Conservation (phyloP, 2,329 filamentous ascomycete species). For the Exophiala spinifera region DNA sequence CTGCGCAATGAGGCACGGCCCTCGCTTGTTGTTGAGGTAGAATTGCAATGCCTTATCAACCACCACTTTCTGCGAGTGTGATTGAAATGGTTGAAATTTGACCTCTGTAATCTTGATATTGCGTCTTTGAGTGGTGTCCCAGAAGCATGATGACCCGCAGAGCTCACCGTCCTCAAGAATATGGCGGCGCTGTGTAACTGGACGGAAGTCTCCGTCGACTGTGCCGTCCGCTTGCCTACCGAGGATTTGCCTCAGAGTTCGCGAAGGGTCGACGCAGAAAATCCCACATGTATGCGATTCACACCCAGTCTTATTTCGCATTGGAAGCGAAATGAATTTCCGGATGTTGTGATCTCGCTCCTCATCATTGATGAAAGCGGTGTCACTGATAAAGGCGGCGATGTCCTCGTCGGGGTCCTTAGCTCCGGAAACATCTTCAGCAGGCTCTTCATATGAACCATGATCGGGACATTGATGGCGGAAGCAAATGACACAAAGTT, state of each 20-base stretch:
- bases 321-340: slow-evolving; percentile 15
- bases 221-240: slow-evolving; percentile 11
- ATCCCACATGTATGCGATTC: slow-evolving; percentile 27
- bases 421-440: slow-evolving; percentile 9
- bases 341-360: slow-evolving; percentile 25
- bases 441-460: slow-evolving; percentile 24
- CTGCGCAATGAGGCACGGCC: slow-evolving; percentile 25
- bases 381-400: slow-evolving; percentile 11
- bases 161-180: slow-evolving; percentile 18
- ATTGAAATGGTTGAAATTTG: slow-evolving; percentile 13
- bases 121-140: slow-evolving; percentile 18
- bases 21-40: slow-evolving; percentile 23
- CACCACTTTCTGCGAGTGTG: slow-evolving; percentile 9
- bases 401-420: slow-evolving; percentile 17
- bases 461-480: slow-evolving; percentile 29
- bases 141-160: slow-evolving; percentile 23
- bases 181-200: neutral
- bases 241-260: slow-evolving; percentile 9
- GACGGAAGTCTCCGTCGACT: slow-evolving; percentile 3
- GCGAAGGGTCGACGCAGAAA: slow-evolving; percentile 25
- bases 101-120: slow-evolving; percentile 14
- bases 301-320: neutral
- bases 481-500: slow-evolving; percentile 27
- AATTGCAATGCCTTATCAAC: slow-evolving; percentile 20
- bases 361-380: slow-evolving; percentile 25